phyloP scores from a whole-genome alignment of 192 early-diverging fungal species.

The Rhizoclosmatium globosum region DNA sequence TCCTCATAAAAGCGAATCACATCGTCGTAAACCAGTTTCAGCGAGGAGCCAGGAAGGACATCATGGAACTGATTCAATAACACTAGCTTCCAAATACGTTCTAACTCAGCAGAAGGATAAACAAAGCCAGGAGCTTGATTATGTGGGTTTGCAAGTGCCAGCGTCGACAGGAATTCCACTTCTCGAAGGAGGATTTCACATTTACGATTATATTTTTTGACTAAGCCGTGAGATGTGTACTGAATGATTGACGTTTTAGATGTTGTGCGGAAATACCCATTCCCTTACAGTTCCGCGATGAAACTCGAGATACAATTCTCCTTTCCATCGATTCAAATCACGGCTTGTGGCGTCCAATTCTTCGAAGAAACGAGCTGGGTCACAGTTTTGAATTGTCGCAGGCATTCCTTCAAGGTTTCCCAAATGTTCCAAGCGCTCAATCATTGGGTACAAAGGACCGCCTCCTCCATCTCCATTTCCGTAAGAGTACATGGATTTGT shows the following conservation, averaged over 20 bases:
- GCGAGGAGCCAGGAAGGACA: constrained; percentile 91
- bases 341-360: constrained; percentile 72
- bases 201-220: constrained; percentile 87
- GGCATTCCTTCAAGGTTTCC: constrained; percentile 78
- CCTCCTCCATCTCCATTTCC: constrained; percentile 98
- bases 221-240: constrained; percentile 90
- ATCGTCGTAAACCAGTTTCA: constrained; percentile 92
- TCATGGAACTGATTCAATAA: constrained; percentile 98
- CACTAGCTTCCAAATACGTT: constrained; percentile 87
- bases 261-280: background rate
- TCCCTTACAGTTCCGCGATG: constrained; percentile 84
- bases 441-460: constrained; percentile 82
- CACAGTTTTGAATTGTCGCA: constrained; percentile 75
- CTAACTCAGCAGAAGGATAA: constrained; percentile 83
- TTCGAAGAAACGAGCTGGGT: constrained; percentile 87
- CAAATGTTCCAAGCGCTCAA: constrained; percentile 84
- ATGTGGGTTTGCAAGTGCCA: constrained; percentile 40
- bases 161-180: constrained; percentile 77
- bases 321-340: constrained; percentile 87
- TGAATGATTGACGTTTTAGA: constrained; percentile 10
- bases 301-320: constrained; percentile 95
- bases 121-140: background rate
- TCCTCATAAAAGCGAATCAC: constrained; percentile 67
- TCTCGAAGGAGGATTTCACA: constrained; percentile 87
- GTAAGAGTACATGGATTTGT: constrained; percentile 87